A percentile compares a stretch with the other conserved stretches of the same genome.
Conservation (phyloP, 176 grass and related monocot genomes). For the Themeda triandra region DNA sequence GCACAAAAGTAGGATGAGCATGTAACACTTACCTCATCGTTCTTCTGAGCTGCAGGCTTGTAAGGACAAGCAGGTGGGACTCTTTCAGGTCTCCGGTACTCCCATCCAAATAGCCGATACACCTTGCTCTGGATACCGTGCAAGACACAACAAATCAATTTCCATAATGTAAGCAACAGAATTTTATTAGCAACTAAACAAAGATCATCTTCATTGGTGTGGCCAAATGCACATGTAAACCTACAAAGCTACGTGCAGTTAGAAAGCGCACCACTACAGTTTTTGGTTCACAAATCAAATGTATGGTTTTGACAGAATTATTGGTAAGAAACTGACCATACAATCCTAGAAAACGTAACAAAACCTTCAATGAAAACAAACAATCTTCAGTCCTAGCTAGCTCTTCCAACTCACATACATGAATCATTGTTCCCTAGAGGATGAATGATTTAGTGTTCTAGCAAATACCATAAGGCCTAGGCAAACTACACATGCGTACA, state of each 20-base stretch:
- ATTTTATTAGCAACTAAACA: neutral
- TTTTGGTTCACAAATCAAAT: neutral
- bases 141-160: neutral
- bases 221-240: neutral
- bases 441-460: neutral
- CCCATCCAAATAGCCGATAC: conserved; percentile 87
- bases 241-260: neutral
- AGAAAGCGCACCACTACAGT: neutral
- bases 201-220: too few species aligned
- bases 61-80: conserved; percentile 83
- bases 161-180: neutral
- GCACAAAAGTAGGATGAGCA: neutral
- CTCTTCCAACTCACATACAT: neutral
- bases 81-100: conserved; percentile 78
- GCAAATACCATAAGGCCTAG: neutral
- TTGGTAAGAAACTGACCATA: neutral
- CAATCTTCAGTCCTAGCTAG: neutral
- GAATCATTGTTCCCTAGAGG: neutral
- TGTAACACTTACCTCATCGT: conserved; percentile 41
- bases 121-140: conserved; percentile 55
- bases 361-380: neutral
- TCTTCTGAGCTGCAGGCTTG: conserved; percentile 64
- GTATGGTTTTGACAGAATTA: neutral
- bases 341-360: neutral
- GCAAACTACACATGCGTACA: too few species aligned